Conservation (phyloP, 2,329 filamentous ascomycete species). For the Cucurbitaria berberidis region DNA sequence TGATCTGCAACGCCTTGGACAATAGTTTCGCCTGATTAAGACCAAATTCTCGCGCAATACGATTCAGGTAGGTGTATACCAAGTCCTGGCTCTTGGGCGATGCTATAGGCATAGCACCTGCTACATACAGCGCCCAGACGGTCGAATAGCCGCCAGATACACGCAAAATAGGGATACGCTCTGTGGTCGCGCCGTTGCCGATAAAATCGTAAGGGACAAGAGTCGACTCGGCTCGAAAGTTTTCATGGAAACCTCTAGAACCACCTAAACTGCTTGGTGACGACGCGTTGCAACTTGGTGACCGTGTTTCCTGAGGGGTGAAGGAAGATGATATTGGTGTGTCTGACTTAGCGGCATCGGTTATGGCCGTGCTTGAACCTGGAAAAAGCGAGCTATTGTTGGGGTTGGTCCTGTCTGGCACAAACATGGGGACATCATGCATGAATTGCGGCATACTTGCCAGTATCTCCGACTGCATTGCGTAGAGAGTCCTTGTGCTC, state of each 20-base stretch:
- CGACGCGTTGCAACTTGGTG: not conserved
- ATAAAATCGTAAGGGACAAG: not conserved
- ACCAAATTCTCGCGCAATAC: constrained; percentile 61
- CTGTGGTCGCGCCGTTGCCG: constrained; percentile 5
- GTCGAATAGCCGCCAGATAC: constrained; percentile 39
- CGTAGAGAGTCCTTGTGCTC: constrained; percentile 31
- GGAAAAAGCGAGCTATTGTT: not conserved
- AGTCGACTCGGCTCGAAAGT: constrained; percentile 23
- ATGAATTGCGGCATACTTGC: constrained; percentile 45
- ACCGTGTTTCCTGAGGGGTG: not conserved
- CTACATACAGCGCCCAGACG: constrained; percentile 42
- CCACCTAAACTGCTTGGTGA: not conserved
- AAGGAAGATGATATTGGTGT: not conserved
- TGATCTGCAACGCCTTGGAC: constrained; percentile 27
- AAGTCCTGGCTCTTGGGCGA: constrained; percentile 32
- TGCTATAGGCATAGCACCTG: constrained; percentile 37
- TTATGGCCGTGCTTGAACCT: not conserved
- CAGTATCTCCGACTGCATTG: constrained; percentile 40
- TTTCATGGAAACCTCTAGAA: constrained; percentile 25
- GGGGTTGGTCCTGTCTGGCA: constrained; percentile 1
- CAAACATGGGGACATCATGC: constrained; percentile 36
- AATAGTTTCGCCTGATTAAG: constrained; percentile 44
- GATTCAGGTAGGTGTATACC: constrained; percentile 58
- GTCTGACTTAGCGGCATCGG: not conserved
- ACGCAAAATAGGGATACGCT: constrained; percentile 40